phyloP scores from a whole-genome alignment of 1,284 basidiomycete genomes.

The Rhodotorula sp. region DNA sequence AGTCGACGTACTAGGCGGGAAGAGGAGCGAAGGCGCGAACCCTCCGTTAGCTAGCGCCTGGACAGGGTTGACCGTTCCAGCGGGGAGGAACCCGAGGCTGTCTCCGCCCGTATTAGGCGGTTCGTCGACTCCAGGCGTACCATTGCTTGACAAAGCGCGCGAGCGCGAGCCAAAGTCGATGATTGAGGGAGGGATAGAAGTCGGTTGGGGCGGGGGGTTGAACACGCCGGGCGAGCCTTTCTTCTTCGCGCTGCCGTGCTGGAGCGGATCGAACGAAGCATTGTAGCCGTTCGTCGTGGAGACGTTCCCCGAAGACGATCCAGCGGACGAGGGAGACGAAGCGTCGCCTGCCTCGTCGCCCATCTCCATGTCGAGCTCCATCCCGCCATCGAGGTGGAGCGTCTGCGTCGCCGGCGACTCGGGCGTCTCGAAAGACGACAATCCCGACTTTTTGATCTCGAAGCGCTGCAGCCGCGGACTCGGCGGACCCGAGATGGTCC shows the following conservation, averaged over 20 bases:
- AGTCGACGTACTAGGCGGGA: neutral
- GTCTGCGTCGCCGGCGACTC: constrained; percentile 29
- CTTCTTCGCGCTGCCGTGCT: constrained; percentile 27
- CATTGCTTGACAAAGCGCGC: constrained; percentile 10
- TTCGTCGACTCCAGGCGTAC: constrained; percentile 9
- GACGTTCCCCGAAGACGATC: constrained; percentile 8
- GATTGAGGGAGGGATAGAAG: constrained; percentile 16
- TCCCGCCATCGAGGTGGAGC: constrained; percentile 29
- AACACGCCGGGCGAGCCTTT: constrained; percentile 7
- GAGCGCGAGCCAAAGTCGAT: constrained; percentile 17
- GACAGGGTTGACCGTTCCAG: constrained; percentile 11
- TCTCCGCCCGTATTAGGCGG: constrained; percentile 21
- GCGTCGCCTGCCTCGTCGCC: constrained; percentile 27
- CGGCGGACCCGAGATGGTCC: constrained; percentile 38
- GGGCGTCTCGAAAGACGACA: constrained; percentile 31
- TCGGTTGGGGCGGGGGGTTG: neutral
- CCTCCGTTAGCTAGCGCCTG: constrained; percentile 19
- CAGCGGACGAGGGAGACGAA: constrained; percentile 18
- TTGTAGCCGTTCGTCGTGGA: constrained; percentile 2
- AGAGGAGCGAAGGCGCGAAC: constrained; percentile 18
- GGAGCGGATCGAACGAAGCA: constrained; percentile 15
- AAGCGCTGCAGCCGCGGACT: constrained; percentile 30
- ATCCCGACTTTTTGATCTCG: constrained; percentile 34
- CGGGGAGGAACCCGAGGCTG: constrained; percentile 14
- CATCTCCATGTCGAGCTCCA: constrained; percentile 44